phyloP scores from a whole-genome alignment of 2,329 filamentous ascomycete species.

The Anthostomella pinea region DNA sequence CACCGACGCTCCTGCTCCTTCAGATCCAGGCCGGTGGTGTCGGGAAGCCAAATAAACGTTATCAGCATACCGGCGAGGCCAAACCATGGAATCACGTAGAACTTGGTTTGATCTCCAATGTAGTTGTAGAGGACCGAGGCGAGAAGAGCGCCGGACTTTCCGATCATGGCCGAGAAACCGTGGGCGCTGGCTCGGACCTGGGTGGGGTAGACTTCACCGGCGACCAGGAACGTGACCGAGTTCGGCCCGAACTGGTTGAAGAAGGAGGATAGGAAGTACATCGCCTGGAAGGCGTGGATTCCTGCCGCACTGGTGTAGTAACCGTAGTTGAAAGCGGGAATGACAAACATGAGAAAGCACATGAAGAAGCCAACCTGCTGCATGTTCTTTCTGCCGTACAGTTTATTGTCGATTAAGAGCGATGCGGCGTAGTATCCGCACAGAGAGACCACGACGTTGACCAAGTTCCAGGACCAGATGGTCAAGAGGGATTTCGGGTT shows the following conservation, averaged over 20 bases:
- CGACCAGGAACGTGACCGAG: conserved; percentile 92
- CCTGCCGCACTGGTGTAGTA: conserved; percentile 73
- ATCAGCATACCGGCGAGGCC: conserved; percentile 82
- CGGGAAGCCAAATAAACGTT: conserved; percentile 85
- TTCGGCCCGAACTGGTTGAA: conserved; percentile 99
- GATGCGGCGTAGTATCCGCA: conserved; percentile 87
- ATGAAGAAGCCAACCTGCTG: conserved; percentile 90
- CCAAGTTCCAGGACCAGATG: conserved; percentile 87
- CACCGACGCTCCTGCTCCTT: conserved; percentile 97
- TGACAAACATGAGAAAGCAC: conserved; percentile 89
- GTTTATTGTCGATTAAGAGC: conserved; percentile 89
- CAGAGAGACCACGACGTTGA: conserved; percentile 85
- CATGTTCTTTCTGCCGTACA: conserved; percentile 96
- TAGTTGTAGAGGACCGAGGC: conserved; percentile 94
- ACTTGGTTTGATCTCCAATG: conserved; percentile 79
- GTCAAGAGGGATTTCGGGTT: conserved; percentile 72
- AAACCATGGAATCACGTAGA: conserved; percentile 90
- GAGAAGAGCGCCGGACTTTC: conserved; percentile 83
- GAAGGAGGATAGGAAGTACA: conserved; percentile 97
- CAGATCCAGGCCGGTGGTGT: conserved; percentile 92
- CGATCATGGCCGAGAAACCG: conserved; percentile 87
- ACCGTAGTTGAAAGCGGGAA: conserved; percentile 83
- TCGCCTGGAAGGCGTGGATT: conserved; percentile 89
- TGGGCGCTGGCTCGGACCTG: conserved; percentile 90
- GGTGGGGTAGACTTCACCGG: conserved; percentile 94